Base-by-base conservation (phyloP, 164 flowering plant species). In the Vitis cinerea region DNA sequence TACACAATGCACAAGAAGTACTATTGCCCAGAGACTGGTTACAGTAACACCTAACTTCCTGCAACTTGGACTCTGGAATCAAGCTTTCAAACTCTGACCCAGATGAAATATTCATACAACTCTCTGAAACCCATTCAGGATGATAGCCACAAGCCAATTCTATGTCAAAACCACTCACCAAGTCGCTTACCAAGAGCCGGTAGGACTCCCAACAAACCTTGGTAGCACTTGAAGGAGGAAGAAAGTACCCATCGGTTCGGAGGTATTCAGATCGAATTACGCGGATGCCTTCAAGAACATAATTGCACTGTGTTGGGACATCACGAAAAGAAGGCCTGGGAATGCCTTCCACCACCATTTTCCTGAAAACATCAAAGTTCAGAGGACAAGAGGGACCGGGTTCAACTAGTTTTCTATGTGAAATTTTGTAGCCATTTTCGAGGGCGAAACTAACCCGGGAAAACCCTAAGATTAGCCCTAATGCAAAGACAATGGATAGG, bases 21-120 rank as follows among this genome's bases (percentile, higher is more conserved):
- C 12, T 49, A 12, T 64, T 29, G 3, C 10, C 15, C 53, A 64
- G 37, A 49, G 66, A 49, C 27, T 49, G 12, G 17, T 11, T 16
- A 0, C 66, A 64, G 7, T 8, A 50, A 19, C 14, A 9, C 55
- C 3, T 11, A 6, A 64, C 10, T 44, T 64, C 55, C 8, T 9
- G 15, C 54, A 64, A n/a, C 23, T 17, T 7, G 13, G 30, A 11
- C 10, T 2, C 8, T 10, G 66, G 51, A 11, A 64, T 17, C 17
- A 64, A 4, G 15, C 30, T 17, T 17, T 64, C 66, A 49, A 64
- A 64, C 10, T 64, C 29, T 14, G 55, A 64, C 13, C 30, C 12
- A 49, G 66, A 15, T 49, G 55, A 49, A 17, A 64, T 49, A 47
- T 64, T 64, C 51, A 23, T 49, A 49, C 66, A 64, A 6, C 27